Evolutionary conservation across 306 rosid species (phyloP), one percentile per base, ranked within the genome.

Genomic region (Notholithocarpus densiflorus): DNA sequence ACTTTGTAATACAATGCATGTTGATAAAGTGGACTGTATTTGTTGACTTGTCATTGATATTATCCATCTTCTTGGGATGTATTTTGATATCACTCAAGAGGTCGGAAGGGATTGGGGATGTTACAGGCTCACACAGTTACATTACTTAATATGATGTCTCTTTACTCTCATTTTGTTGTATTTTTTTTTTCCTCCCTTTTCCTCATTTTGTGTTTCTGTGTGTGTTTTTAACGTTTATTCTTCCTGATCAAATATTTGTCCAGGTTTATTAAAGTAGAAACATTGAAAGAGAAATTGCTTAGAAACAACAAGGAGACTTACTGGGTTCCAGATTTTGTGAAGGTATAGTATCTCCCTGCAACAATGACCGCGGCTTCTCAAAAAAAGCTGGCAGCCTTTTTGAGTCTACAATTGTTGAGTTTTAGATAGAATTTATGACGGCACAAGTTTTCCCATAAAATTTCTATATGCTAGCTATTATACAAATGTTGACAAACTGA

Each of bases 251-350:
- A 73, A 24, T 68, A 71, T 84, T 11, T 61, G 55, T 77, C 55
- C 80, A 95, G 98, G 99, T 95, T 95, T 84, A 89, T 95, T 81
- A 91, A 86, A 72, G 99, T 95, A 79, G 99, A 95, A 80, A 77
- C 66, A 66, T 77, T 95, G 78, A 95, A 91, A 85, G 98, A 93
- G 66, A 72, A 91, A 78, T 85, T 95, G 86, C 82, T 95, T 82
- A 97, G 90, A 83, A 95, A 91, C 88, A 95, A 95, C 82, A 86
- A 80, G 86, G 87, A 91, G 85, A 93, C 98, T 12, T 90, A 87
- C 73, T 93, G 99, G 99, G 99, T 95, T 71, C 99, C 98, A 73
- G 98, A 95, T 82, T 95, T 95, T 87, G 99, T 95, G 68, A 95
- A 95, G 98, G 98, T 95, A 82, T 17, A 2, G 20, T 65, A n/a